Evolutionary conservation across 2,329 filamentous ascomycete genomes (phyloP).

Genomic region (Diplodia intermedia): DNA sequence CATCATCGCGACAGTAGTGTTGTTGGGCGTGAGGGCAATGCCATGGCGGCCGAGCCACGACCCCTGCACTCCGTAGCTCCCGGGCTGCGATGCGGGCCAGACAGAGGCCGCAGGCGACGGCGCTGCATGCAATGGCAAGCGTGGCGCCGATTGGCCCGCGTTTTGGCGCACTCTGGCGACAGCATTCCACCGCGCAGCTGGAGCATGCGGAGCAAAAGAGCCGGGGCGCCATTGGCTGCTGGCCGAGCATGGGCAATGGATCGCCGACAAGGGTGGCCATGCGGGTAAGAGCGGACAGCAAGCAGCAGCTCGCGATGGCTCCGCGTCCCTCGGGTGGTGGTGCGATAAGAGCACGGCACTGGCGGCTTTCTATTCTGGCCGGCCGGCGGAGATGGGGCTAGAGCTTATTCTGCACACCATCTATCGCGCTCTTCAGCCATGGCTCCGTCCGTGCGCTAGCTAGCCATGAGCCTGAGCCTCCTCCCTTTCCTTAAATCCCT

Average conservation of each 20-base stretch:
- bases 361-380: conserved; percentile 22
- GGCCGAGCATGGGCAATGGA: conserved; percentile 1
- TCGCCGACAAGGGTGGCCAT: conserved; percentile 16
- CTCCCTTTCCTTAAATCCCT: conserved; percentile 30
- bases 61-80: conserved; percentile 2
- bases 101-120: background rate
- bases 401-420: conserved; percentile 28
- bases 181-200: conserved; percentile 15
- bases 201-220: background rate
- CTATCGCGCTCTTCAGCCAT: conserved; percentile 21
- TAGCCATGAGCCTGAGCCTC: conserved; percentile 28
- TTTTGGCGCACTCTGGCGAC: background rate
- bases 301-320: conserved; percentile 8
- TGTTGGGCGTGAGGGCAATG: conserved; percentile 4
- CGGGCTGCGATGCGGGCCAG: background rate
- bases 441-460: conserved; percentile 25
- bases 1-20: background rate
- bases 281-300: background rate
- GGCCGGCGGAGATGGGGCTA: conserved; percentile 11
- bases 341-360: conserved; percentile 22
- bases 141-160: conserved; percentile 15
- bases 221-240: conserved; percentile 3
- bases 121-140: conserved; percentile 24
- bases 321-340: background rate
- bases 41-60: conserved; percentile 1